phyloP scores from a whole-genome alignment of 441 rosid genomes.

The Theobroma grandiflorum region DNA sequence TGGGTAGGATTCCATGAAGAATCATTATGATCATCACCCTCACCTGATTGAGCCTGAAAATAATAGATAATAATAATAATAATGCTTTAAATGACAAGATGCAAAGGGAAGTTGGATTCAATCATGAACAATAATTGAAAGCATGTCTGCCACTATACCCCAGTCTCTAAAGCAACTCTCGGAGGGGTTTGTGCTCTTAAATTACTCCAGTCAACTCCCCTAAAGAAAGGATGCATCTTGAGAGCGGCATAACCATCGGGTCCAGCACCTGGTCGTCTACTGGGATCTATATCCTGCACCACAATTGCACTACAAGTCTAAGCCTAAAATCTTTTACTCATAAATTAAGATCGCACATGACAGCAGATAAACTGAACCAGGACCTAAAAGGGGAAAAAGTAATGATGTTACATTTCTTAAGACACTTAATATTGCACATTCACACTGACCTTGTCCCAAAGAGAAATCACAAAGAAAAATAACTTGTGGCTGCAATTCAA shows the following conservation, averaged over 20 bases:
- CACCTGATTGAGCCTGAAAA: slow-evolving; percentile 67
- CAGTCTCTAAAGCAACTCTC: slow-evolving; percentile 74
- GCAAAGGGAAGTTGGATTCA: slow-evolving; percentile 5
- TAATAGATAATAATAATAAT: slow-evolving; percentile 17
- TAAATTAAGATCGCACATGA: not conserved
- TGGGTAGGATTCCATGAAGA: slow-evolving; percentile 83
- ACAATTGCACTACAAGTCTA: slow-evolving; percentile 29
- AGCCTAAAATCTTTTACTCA: slow-evolving; percentile 15
- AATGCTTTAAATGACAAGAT: not conserved
- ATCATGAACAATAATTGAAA: not conserved
- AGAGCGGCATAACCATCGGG: slow-evolving; percentile 82
- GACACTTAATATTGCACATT: not conserved
- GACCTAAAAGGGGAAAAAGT: not conserved
- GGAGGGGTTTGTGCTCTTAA: slow-evolving; percentile 82
- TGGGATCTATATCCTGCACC: slow-evolving; percentile 87
- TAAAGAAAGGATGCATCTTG: slow-evolving; percentile 93
- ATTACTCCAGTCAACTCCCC: slow-evolving; percentile 85
- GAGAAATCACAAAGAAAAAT: slow-evolving; percentile 6
- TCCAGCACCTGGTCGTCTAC: slow-evolving; percentile 96
- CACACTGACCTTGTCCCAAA: not conserved
- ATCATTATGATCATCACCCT: slow-evolving; percentile 62
- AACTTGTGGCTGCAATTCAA: not conserved
- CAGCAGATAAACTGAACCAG: not conserved
- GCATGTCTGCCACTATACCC: slow-evolving; percentile 43
- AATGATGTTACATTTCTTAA: not conserved